phyloP scores from a whole-genome alignment of 1,284 basidiomycete genomes.

The Trametes polyzona region DNA sequence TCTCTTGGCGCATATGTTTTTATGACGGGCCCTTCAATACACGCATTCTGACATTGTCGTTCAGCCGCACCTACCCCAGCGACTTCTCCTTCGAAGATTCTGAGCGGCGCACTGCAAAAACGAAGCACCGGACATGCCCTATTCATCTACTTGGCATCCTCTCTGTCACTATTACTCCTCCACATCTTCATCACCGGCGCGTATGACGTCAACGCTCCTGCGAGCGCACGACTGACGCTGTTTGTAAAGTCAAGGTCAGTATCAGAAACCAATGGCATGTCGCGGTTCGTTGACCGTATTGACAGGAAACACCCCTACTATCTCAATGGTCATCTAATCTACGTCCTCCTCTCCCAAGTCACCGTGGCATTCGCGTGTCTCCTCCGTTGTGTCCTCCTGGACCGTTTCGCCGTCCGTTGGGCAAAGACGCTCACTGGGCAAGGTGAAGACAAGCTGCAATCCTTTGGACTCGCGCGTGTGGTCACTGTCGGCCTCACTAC shows the following conservation, averaged over 20 bases:
- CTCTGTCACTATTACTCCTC: constrained; percentile 43
- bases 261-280: not conserved
- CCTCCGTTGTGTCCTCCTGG: constrained; percentile 58
- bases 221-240: constrained; percentile 48
- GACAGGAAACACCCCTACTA: constrained; percentile 71
- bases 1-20: not conserved
- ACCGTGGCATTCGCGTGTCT: constrained; percentile 49
- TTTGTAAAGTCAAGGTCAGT: constrained; percentile 70
- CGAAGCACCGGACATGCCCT: constrained; percentile 47
- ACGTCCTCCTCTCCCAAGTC: constrained; percentile 57
- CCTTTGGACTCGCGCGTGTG: constrained; percentile 36
- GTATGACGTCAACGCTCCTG: constrained; percentile 32
- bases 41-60: not conserved
- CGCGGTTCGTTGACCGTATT: not conserved
- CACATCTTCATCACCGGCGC: constrained; percentile 45
- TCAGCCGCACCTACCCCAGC: constrained; percentile 51
- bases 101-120: constrained; percentile 52
- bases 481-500: constrained; percentile 43
- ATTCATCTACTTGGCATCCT: constrained; percentile 48
- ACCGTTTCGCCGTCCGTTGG: constrained; percentile 61
- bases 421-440: constrained; percentile 21
- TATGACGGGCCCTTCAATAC: not conserved
- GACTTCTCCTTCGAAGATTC: constrained; percentile 53
- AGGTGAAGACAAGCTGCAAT: constrained; percentile 10
- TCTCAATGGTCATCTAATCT: constrained; percentile 66